phyloP scores from a whole-genome alignment of 768 basidiomycete genomes.

The Amanita fuliginea region DNA sequence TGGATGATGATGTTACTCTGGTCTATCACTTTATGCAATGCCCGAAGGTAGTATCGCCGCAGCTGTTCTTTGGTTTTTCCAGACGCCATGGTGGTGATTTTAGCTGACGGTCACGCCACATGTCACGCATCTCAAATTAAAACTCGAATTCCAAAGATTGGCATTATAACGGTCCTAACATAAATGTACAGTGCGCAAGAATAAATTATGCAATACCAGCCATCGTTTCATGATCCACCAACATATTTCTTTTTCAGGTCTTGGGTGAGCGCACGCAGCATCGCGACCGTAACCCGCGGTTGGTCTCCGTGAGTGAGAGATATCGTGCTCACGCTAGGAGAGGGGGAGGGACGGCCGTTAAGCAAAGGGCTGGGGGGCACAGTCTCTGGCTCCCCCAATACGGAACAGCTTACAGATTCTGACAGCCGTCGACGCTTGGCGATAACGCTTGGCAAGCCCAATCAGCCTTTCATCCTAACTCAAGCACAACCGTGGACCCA shows the following conservation, averaged over 20 bases:
- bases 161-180: not conserved
- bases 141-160: not conserved
- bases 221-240: not conserved
- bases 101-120: too few relatives aligned
- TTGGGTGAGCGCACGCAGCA: constrained; percentile 50
- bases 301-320: constrained; percentile 22
- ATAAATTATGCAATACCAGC: not conserved
- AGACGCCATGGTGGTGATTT: too few relatives aligned
- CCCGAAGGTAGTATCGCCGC: constrained; percentile 63
- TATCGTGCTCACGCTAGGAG: constrained; percentile 33
- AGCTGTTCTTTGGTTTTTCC: constrained; percentile 57
- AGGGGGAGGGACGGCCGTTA: constrained; percentile 29
- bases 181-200: constrained; percentile 3
- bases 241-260: constrained; percentile 42
- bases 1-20: constrained; percentile 85
- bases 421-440: constrained; percentile 36
- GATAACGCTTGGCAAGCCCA: constrained; percentile 4
- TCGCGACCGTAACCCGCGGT: constrained; percentile 40
- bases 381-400: constrained; percentile 20
- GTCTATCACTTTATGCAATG: constrained; percentile 87
- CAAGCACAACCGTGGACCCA: constrained; percentile 14
- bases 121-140: too few relatives aligned
- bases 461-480: not conserved
- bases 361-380: constrained; percentile 21
- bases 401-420: constrained; percentile 19